Evolutionary conservation across 163 green algal species (phyloP), one percentile per base, ranked within the genome.

Genomic region (Chlorella variabilis): DNA sequence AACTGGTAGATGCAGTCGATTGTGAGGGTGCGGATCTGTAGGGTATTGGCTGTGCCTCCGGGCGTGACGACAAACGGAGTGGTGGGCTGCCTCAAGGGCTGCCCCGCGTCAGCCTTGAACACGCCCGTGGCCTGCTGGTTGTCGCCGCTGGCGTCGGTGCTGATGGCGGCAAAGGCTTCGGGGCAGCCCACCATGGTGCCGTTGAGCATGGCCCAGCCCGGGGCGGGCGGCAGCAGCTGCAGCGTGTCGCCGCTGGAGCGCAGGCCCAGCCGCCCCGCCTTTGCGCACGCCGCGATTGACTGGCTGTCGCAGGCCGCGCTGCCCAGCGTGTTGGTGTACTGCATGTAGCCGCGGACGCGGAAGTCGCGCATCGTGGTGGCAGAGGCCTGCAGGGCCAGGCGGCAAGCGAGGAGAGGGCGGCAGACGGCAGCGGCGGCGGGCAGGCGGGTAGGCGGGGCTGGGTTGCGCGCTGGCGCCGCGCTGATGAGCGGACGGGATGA

Each of bases 1-100:
- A 69, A 78, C 17, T 51, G 23, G 18, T 78, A 78, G 36, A 68
- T 69, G 54, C 71, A 78, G n/a, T 78, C 23, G 17, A n/a, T 33
- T 15, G 51, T 27, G 31, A 68, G 71, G 20, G 54, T 56, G 51
- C 71, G 71, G 51, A 78, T 51, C 51, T 69, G 71, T 2, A 78
- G 59, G 15, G 33, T 15, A 34, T 78, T 54, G 34, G 34, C 3
- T 5, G 27, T 38, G 51, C 51, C 51, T 34, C 71, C 36, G 11
- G 71, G 20, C 2, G 34, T 56, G 23, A 78, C 36, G 4, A 25
- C 25, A n/a, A 78, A 78, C 7, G 71, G 71, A 2, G 65, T 73
- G 18, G 2, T 36, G 25, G 65, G 65, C 38, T 38, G 23, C 65
- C 56, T 21, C 25, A 21, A 36, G 1, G 65, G 38, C 25, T 6